phyloP scores from a whole-genome alignment of 148 eudicot species.

The Bassia scoparia region DNA sequence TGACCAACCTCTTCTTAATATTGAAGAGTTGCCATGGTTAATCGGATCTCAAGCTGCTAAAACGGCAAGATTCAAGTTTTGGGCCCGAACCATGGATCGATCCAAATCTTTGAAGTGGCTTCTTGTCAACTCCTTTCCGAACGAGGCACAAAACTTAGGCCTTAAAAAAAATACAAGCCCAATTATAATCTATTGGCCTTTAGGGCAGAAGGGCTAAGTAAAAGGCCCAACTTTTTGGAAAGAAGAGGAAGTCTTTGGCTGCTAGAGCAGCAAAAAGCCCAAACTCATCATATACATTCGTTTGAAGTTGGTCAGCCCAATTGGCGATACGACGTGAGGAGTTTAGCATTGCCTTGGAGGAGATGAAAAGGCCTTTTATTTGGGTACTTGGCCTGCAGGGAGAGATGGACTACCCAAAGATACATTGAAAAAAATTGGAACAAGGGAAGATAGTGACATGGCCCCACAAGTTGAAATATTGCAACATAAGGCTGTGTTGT shows the following conservation, averaged over 20 bases:
- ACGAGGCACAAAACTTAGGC: constrained; percentile 24
- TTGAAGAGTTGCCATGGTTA: constrained; percentile 40
- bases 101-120: constrained; percentile 33
- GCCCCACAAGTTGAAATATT: constrained; percentile 71
- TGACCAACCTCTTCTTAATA: constrained; percentile 17
- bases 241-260: constrained; percentile 56
- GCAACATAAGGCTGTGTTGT: constrained; percentile 53
- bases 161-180: constrained; percentile 8
- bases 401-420: constrained; percentile 55
- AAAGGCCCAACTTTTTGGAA: constrained; percentile 44
- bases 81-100: constrained; percentile 34
- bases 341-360: constrained; percentile 58
- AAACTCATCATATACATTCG: constrained; percentile 63
- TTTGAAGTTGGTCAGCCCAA: constrained; percentile 91
- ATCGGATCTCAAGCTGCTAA: constrained; percentile 32
- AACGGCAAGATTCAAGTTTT: constrained; percentile 39
- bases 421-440: constrained; percentile 30
- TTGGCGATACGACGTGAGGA: constrained; percentile 42
- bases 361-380: constrained; percentile 47
- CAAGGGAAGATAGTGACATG: constrained; percentile 59
- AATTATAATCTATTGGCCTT: constrained; percentile 41
- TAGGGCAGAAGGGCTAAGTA: background rate
- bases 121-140: constrained; percentile 46
- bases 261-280: constrained; percentile 47
- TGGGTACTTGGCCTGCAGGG: constrained; percentile 72